phyloP scores from a whole-genome alignment of 768 basidiomycete genomes.

The Gyrodon lividus region DNA sequence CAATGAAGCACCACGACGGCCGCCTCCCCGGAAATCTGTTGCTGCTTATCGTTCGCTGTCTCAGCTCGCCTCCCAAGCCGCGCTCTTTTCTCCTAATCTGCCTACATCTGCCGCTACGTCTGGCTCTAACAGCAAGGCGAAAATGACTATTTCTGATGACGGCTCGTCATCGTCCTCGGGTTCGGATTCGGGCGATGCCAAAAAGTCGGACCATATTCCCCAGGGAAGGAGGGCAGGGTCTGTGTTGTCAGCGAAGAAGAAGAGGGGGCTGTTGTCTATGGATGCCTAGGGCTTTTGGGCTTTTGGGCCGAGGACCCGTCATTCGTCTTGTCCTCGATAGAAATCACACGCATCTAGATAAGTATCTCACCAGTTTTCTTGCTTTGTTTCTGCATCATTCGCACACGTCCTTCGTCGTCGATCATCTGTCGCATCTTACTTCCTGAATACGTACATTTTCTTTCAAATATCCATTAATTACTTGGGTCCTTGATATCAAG shows the following conservation, averaged over 20 bases:
- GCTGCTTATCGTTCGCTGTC: conserved; percentile 48
- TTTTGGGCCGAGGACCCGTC: background rate
- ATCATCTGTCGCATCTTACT: too few relatives aligned
- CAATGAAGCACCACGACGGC: conserved; percentile 22
- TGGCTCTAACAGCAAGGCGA: conserved; percentile 26
- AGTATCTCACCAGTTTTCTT: too few relatives aligned
- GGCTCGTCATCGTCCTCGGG: conserved; percentile 43
- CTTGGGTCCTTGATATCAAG: too few relatives aligned
- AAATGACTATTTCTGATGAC: conserved; percentile 10
- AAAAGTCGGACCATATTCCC: conserved; percentile 57
- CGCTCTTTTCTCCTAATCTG: conserved; percentile 37
- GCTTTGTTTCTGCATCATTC: too few relatives aligned
- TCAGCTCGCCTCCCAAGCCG: conserved; percentile 43
- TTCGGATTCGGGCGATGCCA: conserved; percentile 34
- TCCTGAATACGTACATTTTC: too few relatives aligned
- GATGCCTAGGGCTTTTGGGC: background rate
- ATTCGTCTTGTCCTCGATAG: background rate
- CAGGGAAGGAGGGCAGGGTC: conserved; percentile 52
- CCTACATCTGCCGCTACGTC: conserved; percentile 32
- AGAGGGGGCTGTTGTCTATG: conserved; percentile 15
- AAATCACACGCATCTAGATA: too few relatives aligned
- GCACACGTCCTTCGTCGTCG: too few relatives aligned
- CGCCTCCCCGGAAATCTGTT: conserved; percentile 5
- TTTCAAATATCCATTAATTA: background rate
- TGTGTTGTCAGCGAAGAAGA: conserved; percentile 26